phyloP scores from a whole-genome alignment of 2,329 filamentous ascomycete genomes.

The Parastagonospora avenae region DNA sequence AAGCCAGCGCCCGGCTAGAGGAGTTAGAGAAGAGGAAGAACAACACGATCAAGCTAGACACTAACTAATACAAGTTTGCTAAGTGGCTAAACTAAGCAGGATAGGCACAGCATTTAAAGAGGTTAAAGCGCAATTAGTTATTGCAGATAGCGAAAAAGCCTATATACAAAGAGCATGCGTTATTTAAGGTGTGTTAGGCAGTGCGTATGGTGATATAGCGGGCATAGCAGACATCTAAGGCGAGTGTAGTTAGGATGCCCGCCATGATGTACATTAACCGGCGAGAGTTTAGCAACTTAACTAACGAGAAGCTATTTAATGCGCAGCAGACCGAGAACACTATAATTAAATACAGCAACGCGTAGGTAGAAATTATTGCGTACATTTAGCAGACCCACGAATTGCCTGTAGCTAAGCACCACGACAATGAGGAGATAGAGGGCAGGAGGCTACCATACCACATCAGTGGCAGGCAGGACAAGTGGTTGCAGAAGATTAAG shows the following conservation, averaged over 20 bases:
- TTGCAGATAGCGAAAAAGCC: conserved; percentile 2
- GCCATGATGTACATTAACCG: conserved; percentile 8
- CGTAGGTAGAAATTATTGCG: conserved; percentile 6
- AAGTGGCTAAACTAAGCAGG: conserved; percentile 1
- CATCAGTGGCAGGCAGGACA: conserved; percentile 3
- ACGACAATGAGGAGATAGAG: neutral
- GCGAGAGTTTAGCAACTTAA: neutral
- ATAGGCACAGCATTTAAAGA: conserved; percentile 8
- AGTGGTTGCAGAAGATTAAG: conserved; percentile 2
- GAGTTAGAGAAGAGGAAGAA: neutral
- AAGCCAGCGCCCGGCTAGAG: neutral
- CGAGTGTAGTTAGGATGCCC: conserved; percentile 1
- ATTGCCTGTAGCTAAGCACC: neutral
- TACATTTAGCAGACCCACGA: conserved; percentile 10
- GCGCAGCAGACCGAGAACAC: conserved; percentile 3
- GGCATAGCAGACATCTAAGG: conserved; percentile 5
- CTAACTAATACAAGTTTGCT: neutral
- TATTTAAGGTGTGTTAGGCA: conserved; percentile 5
- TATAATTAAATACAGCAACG: conserved; percentile 8
- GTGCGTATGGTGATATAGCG: conserved; percentile 5
- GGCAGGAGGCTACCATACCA: conserved; percentile 3
- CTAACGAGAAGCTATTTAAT: conserved; percentile 7
- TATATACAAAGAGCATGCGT: neutral
- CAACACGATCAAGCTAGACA: conserved; percentile 1
- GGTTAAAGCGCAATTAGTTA: conserved; percentile 9